Conservation (phyloP, 176 grass and related monocot genomes). For the Raddia guianensis region DNA sequence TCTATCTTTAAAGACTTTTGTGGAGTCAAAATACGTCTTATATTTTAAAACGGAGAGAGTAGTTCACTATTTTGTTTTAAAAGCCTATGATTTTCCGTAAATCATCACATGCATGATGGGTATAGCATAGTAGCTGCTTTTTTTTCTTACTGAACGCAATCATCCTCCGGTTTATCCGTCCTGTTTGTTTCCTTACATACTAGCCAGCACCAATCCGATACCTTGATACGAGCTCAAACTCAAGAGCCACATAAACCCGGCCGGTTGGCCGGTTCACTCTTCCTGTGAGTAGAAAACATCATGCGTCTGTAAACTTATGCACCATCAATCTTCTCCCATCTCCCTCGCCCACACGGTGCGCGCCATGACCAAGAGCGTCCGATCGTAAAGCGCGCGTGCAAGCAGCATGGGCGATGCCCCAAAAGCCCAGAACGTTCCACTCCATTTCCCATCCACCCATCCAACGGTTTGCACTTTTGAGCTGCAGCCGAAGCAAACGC, state of each 20-base stretch:
- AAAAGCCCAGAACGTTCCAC: conserved; percentile 2
- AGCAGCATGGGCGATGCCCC: not conserved
- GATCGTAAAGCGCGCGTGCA: not conserved
- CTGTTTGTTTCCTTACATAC: no score
- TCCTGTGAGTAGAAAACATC: not conserved
- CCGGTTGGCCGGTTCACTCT: not conserved
- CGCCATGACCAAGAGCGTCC: not conserved
- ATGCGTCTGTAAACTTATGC: not conserved
- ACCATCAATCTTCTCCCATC: not conserved
- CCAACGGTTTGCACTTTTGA: conserved; percentile 4
- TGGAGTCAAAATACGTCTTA: no score
- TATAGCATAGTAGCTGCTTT: no score
- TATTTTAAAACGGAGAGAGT: no score
- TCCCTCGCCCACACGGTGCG: not conserved
- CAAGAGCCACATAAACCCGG: not conserved
- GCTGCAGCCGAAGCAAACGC: conserved; percentile 5
- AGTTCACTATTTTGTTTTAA: no score
- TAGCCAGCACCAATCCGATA: not conserved
- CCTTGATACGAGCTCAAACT: not conserved
- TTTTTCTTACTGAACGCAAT: no score
- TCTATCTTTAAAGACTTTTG: no score
- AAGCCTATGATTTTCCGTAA: no score
- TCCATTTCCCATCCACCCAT: no score
- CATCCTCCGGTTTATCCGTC: no score
- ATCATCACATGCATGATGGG: no score